phyloP scores from a whole-genome alignment of 495 filamentous ascomycete genomes.

The Rostrohypoxylon terebratum region DNA sequence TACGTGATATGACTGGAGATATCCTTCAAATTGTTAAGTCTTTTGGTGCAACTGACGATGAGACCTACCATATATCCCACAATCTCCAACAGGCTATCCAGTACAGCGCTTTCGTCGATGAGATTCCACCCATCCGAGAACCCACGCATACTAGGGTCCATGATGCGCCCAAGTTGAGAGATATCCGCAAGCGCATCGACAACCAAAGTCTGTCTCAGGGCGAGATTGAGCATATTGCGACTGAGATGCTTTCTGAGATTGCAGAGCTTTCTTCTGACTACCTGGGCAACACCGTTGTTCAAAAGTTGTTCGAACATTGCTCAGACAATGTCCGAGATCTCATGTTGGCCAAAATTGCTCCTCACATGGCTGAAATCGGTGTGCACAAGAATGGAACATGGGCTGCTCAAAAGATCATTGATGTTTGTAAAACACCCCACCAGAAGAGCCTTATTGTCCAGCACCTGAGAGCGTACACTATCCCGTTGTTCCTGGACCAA shows the following conservation, averaged over 20 bases:
- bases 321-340: constrained; percentile 89
- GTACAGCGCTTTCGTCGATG: constrained; percentile 76
- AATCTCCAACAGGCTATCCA: constrained; percentile 81
- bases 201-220: constrained; percentile 85
- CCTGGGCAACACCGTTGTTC: constrained; percentile 98
- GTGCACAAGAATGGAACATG: constrained; percentile 99
- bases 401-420: constrained; percentile 99
- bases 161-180: constrained; percentile 93
- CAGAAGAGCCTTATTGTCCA: constrained; percentile 90
- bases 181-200: constrained; percentile 97
- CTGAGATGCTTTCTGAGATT: constrained; percentile 94
- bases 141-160: constrained; percentile 90
- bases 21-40: constrained; percentile 88
- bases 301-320: constrained; percentile 97
- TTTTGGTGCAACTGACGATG: constrained; percentile 88
- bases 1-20: constrained; percentile 81
- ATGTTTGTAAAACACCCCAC: constrained; percentile 84
- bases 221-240: constrained; percentile 92
- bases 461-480: constrained; percentile 82
- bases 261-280: constrained; percentile 95
- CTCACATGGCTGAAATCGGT: constrained; percentile 94
- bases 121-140: constrained; percentile 91
- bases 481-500: constrained; percentile 94
- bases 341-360: constrained; percentile 89
- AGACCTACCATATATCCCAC: constrained; percentile 75